Evolutionary conservation across 305 asterid species (phyloP).

Genomic region (Euphrasia arctica): DNA sequence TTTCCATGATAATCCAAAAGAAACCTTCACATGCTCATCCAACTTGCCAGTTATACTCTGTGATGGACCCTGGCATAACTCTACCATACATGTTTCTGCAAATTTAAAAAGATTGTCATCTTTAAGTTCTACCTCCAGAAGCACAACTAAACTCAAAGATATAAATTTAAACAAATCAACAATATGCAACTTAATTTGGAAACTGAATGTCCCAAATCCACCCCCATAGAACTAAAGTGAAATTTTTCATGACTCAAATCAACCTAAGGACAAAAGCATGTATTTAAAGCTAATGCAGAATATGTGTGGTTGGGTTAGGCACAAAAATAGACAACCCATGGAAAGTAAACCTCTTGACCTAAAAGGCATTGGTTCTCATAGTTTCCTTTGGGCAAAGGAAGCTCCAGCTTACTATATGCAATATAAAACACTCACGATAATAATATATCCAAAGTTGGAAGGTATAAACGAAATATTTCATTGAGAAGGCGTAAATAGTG

Average conservation of each 20-base stretch:
- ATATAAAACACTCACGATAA: too few species aligned
- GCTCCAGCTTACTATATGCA: too few species aligned
- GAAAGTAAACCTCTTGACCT: too few species aligned
- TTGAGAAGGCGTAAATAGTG: too few species aligned
- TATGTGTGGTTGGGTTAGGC: neutral
- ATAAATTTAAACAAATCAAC: neutral
- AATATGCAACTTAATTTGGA: constrained; percentile 1
- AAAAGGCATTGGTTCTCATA: too few species aligned
- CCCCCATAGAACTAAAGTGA: constrained; percentile 1
- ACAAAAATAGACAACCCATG: neutral
- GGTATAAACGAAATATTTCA: too few species aligned
- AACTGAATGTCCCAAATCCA: neutral
- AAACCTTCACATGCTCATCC: constrained; percentile 58
- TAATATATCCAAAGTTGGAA: too few species aligned
- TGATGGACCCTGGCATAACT: constrained; percentile 39
- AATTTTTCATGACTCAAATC: neutral
- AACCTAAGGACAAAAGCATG: neutral
- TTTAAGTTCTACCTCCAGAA: constrained; percentile 21
- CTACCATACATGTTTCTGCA: constrained; percentile 62
- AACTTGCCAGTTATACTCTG: constrained; percentile 36
- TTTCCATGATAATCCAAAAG: constrained; percentile 77
- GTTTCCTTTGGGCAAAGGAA: too few species aligned
- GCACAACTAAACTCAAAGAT: constrained; percentile 7
- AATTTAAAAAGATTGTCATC: constrained; percentile 12
- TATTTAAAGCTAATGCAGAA: neutral